Evolutionary conservation across 176 grass and related monocot species (phyloP).

Genomic region (Guadua angustifolia): DNA sequence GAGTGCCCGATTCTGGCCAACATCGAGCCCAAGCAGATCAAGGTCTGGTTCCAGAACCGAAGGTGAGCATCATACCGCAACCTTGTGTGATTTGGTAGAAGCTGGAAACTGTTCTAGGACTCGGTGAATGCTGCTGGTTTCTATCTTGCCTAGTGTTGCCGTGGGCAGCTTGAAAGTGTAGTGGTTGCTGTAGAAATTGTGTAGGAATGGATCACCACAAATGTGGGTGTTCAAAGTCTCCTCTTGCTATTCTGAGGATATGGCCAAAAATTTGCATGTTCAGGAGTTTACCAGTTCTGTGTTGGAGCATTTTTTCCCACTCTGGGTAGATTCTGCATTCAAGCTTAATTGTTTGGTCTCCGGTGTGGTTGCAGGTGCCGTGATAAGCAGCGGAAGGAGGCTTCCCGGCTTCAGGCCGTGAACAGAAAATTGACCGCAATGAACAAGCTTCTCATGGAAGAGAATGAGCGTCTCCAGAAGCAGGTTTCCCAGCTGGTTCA

Average conservation of each 20-base stretch:
- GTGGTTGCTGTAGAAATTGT: conserved; percentile 29
- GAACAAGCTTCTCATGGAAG: conserved; percentile 99
- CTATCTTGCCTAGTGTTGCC: not conserved
- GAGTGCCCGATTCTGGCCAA: conserved; percentile 87
- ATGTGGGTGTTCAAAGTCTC: not conserved
- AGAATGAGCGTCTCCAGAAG: conserved; percentile 97
- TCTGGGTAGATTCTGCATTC: not conserved
- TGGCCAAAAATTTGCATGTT: not conserved
- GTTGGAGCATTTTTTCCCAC: not conserved
- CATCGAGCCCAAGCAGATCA: conserved; percentile 98
- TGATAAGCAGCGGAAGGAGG: conserved; percentile 92
- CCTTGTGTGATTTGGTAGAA: not conserved
- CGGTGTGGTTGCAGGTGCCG: conserved; percentile 65
- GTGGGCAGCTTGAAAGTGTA: not conserved
- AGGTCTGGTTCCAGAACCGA: conserved; percentile 99
- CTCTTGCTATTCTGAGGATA: conserved; percentile 34
- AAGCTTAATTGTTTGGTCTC: not conserved
- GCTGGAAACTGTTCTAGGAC: not conserved
- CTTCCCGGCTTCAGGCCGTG: conserved; percentile 89
- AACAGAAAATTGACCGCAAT: conserved; percentile 95
- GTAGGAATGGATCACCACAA: not conserved
- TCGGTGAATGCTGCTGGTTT: not conserved
- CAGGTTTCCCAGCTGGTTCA: conserved; percentile 90
- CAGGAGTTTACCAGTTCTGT: conserved; percentile 1
- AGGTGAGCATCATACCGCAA: conserved; percentile 52